Conservation (phyloP, 257 asterid genomes). For the Lantana camara region DNA sequence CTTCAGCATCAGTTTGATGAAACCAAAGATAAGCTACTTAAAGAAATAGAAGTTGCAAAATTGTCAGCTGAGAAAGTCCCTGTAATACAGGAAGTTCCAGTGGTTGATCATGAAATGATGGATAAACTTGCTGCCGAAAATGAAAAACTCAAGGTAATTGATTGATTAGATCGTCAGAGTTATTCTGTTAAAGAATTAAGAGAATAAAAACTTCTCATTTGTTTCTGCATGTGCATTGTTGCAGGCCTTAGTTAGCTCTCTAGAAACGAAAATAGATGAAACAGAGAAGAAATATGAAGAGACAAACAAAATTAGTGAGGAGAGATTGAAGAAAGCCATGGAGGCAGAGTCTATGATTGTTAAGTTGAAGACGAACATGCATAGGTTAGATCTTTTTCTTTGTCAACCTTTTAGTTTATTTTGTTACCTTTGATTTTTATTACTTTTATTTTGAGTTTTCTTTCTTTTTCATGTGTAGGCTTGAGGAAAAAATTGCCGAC, state of each 20-base stretch:
- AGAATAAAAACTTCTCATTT: constrained; percentile 13
- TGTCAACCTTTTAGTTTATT: background rate
- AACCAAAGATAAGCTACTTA: constrained; percentile 65
- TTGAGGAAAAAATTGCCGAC: constrained; percentile 84
- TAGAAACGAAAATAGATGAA: constrained; percentile 83
- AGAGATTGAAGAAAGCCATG: constrained; percentile 83
- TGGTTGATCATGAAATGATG: constrained; percentile 82
- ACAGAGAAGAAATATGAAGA: constrained; percentile 92
- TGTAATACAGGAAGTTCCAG: constrained; percentile 81
- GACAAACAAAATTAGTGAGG: constrained; percentile 88
- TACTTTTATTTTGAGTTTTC: background rate
- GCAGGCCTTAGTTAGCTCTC: constrained; percentile 82
- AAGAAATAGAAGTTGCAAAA: constrained; percentile 69
- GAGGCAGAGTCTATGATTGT: constrained; percentile 92
- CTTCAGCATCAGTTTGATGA: constrained; percentile 79
- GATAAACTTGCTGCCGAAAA: constrained; percentile 78
- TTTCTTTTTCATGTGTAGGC: constrained; percentile 44
- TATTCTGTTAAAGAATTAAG: constrained; percentile 16
- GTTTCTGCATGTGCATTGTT: constrained; percentile 18
- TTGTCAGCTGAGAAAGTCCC: constrained; percentile 65
- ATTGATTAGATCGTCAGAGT: constrained; percentile 14
- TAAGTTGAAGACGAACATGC: constrained; percentile 86
- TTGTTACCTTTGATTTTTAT: background rate
- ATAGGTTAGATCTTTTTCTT: constrained; percentile 44
- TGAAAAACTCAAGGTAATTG: constrained; percentile 70